Base-by-base conservation (phyloP, 73 alveolate species). In the Symbiodinium natans region DNA sequence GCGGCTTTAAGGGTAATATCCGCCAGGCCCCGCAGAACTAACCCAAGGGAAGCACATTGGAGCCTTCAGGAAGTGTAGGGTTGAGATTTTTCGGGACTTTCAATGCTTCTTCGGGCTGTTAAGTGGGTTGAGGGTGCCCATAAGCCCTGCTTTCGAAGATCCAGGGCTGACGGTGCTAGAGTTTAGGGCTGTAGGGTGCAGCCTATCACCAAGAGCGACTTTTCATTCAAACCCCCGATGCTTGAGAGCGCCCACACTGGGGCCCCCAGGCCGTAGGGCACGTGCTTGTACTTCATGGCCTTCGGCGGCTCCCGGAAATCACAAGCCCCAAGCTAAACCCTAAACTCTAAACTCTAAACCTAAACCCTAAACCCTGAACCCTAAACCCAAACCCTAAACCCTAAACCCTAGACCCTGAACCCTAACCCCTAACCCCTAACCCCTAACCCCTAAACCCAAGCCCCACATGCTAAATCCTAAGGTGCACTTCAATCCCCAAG, bases 231-330 rank as follows among this genome's bases (percentile, higher is more conserved):
- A n/a, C n/a, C n/a, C n/a, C n/a, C n/a, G n/a, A n/a, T n/a, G n/a
- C n/a, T n/a, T n/a, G n/a, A n/a, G n/a, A n/a, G n/a, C 21, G 59
- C 59, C 59, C 59, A 46, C n/a, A n/a, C n/a, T n/a, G n/a, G n/a
- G n/a, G n/a, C n/a, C n/a, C 68, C 42, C 68, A 17, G 29, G 88
- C 97, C 97, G 27, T 90, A 90, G 13, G 97, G 97, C 54, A 90
- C 87, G 48, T 90, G 97, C 46, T 73, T 90, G 97, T 90, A 90
- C 77, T 90, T 90, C 97, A 90, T 41, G n/a, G 97, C 97, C 95
- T 87, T 13, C 31, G 43, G 31, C 38, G 80, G 38, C 38, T 5
- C 31, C 7, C 38, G 25, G 17, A 48, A 17, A 48, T 10, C 63
- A 17, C 23, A 17, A 10, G 63, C 23, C 63, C 63, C 63, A 17